These are phyloP conservation scores for Austroboletus novae-zelandiae DNA, from an alignment of 1,284 basidiomycete species.

Conservation along the genomic window DNA sequence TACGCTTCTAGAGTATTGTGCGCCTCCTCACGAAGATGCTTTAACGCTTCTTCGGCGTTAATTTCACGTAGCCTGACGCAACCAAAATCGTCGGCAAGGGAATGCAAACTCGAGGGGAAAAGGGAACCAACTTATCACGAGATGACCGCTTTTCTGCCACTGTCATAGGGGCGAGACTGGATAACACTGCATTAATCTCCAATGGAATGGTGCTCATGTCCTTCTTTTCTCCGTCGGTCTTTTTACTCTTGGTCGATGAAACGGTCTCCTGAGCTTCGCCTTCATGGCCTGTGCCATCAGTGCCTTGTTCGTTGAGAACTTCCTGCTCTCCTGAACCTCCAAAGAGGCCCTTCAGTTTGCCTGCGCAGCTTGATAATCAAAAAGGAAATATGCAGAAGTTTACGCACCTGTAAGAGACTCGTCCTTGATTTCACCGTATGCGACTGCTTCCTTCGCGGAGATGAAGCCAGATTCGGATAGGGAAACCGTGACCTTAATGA, in stretches of 20 bases:
- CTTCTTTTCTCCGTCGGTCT: conserved; percentile 41
- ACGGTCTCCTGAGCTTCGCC: conserved; percentile 14
- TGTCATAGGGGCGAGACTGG: conserved; percentile 69
- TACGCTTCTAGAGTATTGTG: conserved; percentile 91
- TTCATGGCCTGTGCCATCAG: conserved; percentile 26
- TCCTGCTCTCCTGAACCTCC: conserved; percentile 43
- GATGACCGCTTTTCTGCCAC: conserved; percentile 70
- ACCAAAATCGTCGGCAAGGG: background rate
- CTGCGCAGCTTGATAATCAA: conserved; percentile 36
- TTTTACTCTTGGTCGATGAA: conserved; percentile 34
- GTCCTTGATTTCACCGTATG: conserved; percentile 74
- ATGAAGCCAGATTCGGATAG: conserved; percentile 85
- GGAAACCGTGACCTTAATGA: conserved; percentile 78
- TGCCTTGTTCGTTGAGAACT: conserved; percentile 15
- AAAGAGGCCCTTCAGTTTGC: conserved; percentile 84
- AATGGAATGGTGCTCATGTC: conserved; percentile 56
- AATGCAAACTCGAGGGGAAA: background rate
- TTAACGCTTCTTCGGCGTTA: conserved; percentile 75
- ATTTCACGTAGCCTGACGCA: conserved; percentile 69
- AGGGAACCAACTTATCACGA: conserved; percentile 53
- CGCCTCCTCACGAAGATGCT: conserved; percentile 83
- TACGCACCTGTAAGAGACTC: conserved; percentile 68
- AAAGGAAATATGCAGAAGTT: background rate
- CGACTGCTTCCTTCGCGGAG: conserved; percentile 73
- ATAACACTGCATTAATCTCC: conserved; percentile 59